These are phyloP conservation scores for Backusella mclennaniae DNA, from an alignment of 192 early-diverging fungal species.

Conservation along the genomic window DNA sequence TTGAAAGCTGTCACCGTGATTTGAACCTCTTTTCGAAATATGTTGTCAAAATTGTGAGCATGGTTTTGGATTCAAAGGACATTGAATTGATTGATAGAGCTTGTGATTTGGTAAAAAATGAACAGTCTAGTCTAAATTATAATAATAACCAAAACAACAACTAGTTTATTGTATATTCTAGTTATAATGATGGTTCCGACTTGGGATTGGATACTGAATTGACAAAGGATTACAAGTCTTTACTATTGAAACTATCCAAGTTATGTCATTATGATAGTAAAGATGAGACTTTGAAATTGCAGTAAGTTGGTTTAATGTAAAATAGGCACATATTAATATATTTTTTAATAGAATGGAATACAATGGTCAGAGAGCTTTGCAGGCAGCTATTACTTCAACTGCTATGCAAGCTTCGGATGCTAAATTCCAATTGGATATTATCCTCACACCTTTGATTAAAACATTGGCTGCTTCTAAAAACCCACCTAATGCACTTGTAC, in stretches of 20 bases:
- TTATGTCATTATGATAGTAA: slow-evolving; percentile 39
- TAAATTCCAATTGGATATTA: slow-evolving; percentile 58
- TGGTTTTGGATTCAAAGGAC: slow-evolving; percentile 54
- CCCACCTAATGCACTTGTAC: slow-evolving; percentile 1
- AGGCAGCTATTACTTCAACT: slow-evolving; percentile 56
- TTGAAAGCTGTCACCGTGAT: slow-evolving; percentile 67
- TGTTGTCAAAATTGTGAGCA: slow-evolving; percentile 67
- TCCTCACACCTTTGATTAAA: slow-evolving; percentile 51
- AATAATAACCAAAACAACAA: background rate
- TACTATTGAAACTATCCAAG: slow-evolving; percentile 54
- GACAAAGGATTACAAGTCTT: slow-evolving; percentile 51
- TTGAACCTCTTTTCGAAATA: slow-evolving; percentile 81
- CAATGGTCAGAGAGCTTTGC: slow-evolving; percentile 62
- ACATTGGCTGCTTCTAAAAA: slow-evolving; percentile 15
- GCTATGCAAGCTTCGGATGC: slow-evolving; percentile 60
- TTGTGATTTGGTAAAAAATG: slow-evolving; percentile 50
- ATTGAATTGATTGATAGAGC: slow-evolving; percentile 57
- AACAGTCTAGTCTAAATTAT: background rate
- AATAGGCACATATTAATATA: background rate
- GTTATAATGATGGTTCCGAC: slow-evolving; percentile 64
- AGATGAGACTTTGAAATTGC: slow-evolving; percentile 19
- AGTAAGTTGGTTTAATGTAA: slow-evolving; percentile 18
- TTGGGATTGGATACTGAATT: slow-evolving; percentile 68
- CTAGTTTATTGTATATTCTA: slow-evolving; percentile 71
- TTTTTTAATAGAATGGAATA: slow-evolving; percentile 25